Conservation (phyloP, 768 basidiomycete genomes). For the Lactarius sanguifluus region DNA sequence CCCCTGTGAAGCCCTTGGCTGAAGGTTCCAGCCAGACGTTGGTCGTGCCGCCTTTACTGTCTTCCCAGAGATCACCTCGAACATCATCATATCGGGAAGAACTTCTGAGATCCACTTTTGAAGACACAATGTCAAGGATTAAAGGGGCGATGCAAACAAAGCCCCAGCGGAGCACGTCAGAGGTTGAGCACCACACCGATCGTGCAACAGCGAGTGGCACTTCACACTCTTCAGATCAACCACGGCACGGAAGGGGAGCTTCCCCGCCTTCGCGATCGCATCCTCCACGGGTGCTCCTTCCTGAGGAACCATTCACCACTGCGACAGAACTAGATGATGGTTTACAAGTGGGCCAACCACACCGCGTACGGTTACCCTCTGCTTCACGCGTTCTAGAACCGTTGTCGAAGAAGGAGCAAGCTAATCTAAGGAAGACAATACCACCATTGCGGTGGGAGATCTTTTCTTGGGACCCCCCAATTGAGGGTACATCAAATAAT, state of each 20-base stretch:
- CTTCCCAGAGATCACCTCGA: slow-evolving; percentile 31
- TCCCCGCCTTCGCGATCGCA: slow-evolving; percentile 4
- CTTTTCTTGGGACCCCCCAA: slow-evolving; percentile 69
- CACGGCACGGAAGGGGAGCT: slow-evolving; percentile 17
- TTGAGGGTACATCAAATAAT: slow-evolving; percentile 59
- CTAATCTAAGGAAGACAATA: slow-evolving; percentile 42
- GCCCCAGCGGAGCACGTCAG: slow-evolving; percentile 42
- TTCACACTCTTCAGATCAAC: slow-evolving; percentile 6
- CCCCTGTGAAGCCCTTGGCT: slow-evolving; percentile 10
- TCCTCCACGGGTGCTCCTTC: slow-evolving; percentile 11
- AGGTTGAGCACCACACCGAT: slow-evolving; percentile 36
- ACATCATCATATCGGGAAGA: slow-evolving; percentile 45
- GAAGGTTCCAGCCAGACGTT: slow-evolving; percentile 18
- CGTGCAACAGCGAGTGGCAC: slow-evolving; percentile 16
- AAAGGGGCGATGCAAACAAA: slow-evolving; percentile 75
- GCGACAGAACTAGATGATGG: slow-evolving; percentile 32
- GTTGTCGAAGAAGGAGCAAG: slow-evolving; percentile 49
- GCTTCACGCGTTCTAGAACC: slow-evolving; percentile 44
- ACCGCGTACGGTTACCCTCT: slow-evolving; percentile 51
- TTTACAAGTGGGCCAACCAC: slow-evolving; percentile 17
- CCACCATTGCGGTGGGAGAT: slow-evolving; percentile 57
- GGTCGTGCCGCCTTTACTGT: slow-evolving; percentile 15
- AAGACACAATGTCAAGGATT: slow-evolving; percentile 84
- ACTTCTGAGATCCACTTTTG: slow-evolving; percentile 64
- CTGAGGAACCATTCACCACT: slow-evolving; percentile 28